Evolutionary conservation across 257 asterid genomes (phyloP).

Genomic region (Gynochthodes officinalis): DNA sequence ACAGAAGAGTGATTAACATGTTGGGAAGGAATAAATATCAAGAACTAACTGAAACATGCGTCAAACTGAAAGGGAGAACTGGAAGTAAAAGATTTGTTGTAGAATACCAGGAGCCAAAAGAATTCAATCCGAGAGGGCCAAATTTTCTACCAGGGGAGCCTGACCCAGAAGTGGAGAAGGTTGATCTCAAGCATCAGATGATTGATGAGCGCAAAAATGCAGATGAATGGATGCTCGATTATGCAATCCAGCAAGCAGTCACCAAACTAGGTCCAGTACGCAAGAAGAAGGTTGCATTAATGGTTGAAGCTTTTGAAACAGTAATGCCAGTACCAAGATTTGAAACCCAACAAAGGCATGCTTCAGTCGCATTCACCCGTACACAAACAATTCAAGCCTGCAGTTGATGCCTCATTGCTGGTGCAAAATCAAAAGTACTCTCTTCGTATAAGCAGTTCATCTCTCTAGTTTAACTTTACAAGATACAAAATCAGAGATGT

Average conservation of each 20-base stretch:
- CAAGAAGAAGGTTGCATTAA: constrained; percentile 68
- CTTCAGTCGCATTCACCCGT: constrained; percentile 29
- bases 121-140: constrained; percentile 72
- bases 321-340: constrained; percentile 51
- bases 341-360: constrained; percentile 34
- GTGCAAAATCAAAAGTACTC: constrained; percentile 10
- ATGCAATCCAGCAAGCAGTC: constrained; percentile 71
- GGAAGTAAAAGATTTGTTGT: constrained; percentile 30
- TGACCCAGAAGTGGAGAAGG: constrained; percentile 63
- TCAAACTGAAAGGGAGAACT: constrained; percentile 19
- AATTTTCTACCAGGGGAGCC: constrained; percentile 62
- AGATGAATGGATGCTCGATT: constrained; percentile 93
- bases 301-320: constrained; percentile 86
- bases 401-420: constrained; percentile 40
- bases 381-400: constrained; percentile 62
- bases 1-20: background rate
- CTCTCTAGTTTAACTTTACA: background rate
- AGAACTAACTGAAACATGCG: constrained; percentile 17
- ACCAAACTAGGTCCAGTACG: constrained; percentile 74
- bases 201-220: constrained; percentile 62
- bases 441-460: background rate
- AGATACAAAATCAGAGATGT: background rate
- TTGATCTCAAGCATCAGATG: constrained; percentile 76
- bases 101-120: constrained; percentile 36
- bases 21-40: constrained; percentile 3